These are phyloP conservation scores for Syzygium jambos DNA, from an alignment of 345 rosid species.

Conservation along the genomic window DNA sequence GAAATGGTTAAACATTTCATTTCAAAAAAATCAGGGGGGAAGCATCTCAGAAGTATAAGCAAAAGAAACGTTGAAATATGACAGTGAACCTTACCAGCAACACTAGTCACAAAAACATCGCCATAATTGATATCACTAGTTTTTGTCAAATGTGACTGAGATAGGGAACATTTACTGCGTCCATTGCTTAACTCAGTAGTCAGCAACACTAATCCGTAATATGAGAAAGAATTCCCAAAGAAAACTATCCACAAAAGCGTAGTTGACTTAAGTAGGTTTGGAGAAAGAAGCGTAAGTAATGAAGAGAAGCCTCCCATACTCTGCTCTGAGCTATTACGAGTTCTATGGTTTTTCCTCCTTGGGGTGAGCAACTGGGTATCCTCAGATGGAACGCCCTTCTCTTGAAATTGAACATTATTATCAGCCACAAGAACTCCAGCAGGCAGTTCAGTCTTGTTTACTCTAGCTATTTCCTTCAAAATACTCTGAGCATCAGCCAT, in stretches of 20 bases:
- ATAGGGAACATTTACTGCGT: constrained; percentile 27
- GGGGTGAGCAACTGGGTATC: constrained; percentile 29
- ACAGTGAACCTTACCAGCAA: constrained; percentile 50
- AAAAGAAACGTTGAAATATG: neutral
- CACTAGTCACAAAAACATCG: constrained; percentile 71
- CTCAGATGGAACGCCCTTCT: constrained; percentile 21
- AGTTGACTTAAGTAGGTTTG: constrained; percentile 54
- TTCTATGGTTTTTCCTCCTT: constrained; percentile 4
- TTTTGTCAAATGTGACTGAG: constrained; percentile 8
- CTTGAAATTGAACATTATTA: constrained; percentile 31
- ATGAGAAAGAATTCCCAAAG: constrained; percentile 85
- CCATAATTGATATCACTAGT: constrained; percentile 45
- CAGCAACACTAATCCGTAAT: constrained; percentile 84
- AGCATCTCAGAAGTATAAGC: neutral
- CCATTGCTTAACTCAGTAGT: constrained; percentile 75
- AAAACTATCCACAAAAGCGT: constrained; percentile 76
- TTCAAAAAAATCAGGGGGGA: neutral
- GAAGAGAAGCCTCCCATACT: constrained; percentile 30
- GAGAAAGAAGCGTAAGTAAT: constrained; percentile 55
- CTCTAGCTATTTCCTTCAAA: constrained; percentile 53
- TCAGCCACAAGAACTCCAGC: constrained; percentile 62
- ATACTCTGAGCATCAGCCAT: constrained; percentile 49
- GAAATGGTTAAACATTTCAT: neutral
- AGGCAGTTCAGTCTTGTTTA: constrained; percentile 51
- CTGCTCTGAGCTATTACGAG: constrained; percentile 23